A percentile compares a stretch with the other conserved stretches of the same genome.
phyloP scores from a whole-genome alignment of 306 rosid species.

The Cicer bijugum region DNA sequence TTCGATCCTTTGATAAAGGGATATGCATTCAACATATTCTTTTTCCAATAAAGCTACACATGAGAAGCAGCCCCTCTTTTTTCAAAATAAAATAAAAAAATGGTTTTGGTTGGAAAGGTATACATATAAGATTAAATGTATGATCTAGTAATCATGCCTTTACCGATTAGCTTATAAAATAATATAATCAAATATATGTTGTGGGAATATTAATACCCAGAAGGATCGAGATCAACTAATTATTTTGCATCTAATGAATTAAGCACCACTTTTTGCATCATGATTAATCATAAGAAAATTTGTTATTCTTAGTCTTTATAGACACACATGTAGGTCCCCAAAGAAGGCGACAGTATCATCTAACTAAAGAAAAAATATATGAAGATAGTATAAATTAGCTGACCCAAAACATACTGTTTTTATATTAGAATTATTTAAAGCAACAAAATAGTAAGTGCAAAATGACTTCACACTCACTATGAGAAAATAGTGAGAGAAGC shows the following conservation, averaged over 20 bases:
- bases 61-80: neutral
- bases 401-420: slow-evolving; percentile 39
- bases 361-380: slow-evolving; percentile 38
- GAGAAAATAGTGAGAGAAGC: slow-evolving; percentile 31
- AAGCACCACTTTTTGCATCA: slow-evolving; percentile 35
- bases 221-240: slow-evolving; percentile 38
- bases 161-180: slow-evolving; percentile 17
- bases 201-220: slow-evolving; percentile 17
- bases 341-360: slow-evolving; percentile 62
- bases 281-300: slow-evolving; percentile 50
- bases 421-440: slow-evolving; percentile 40
- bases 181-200: slow-evolving; percentile 5
- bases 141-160: slow-evolving; percentile 42
- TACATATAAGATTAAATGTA: slow-evolving; percentile 39
- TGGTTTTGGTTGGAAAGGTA: slow-evolving; percentile 26
- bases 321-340: slow-evolving; percentile 48
- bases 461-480: slow-evolving; percentile 64
- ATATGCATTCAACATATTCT: slow-evolving; percentile 21
- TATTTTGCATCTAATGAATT: slow-evolving; percentile 9
- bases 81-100: neutral
- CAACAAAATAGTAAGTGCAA: slow-evolving; percentile 48
- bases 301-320: slow-evolving; percentile 34
- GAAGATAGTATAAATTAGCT: slow-evolving; percentile 38
- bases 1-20: slow-evolving; percentile 22
- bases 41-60: slow-evolving; percentile 28